These are phyloP conservation scores for Trichophyton schoenleinii DNA, from an alignment of 2,329 filamentous ascomycete genomes.

Conservation along the genomic window DNA sequence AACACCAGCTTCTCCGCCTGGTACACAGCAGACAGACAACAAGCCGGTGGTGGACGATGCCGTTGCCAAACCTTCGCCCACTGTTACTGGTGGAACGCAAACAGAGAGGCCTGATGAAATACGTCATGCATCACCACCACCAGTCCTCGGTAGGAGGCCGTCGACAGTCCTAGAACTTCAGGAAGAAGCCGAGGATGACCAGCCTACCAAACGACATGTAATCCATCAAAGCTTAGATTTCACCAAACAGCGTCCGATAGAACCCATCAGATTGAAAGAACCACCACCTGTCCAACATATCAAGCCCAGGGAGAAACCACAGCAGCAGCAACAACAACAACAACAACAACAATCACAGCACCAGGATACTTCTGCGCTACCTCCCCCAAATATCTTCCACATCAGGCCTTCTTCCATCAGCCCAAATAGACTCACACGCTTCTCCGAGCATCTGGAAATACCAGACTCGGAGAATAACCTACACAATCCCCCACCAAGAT, in stretches of 20 bases:
- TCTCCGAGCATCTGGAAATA: slow-evolving; percentile 40
- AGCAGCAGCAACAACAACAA: background rate
- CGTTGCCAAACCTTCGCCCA: background rate
- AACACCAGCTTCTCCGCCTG: background rate
- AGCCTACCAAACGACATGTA: background rate
- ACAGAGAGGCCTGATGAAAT: background rate
- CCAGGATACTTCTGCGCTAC: background rate
- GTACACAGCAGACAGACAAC: background rate
- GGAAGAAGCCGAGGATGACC: background rate
- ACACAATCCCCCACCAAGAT: slow-evolving; percentile 48
- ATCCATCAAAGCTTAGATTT: background rate
- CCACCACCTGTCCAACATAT: background rate
- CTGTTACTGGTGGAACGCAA: background rate
- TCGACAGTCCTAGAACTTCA: background rate
- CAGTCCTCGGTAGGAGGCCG: background rate
- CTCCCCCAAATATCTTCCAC: background rate
- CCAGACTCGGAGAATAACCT: slow-evolving; percentile 36
- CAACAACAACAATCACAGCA: background rate
- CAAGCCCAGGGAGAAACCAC: background rate
- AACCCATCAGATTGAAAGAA: background rate
- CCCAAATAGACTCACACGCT: slow-evolving; percentile 37
- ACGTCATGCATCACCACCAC: background rate
- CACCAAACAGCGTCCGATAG: background rate
- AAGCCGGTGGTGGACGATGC: background rate
- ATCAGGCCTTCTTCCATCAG: slow-evolving; percentile 11